Percentiles rank a stretch among this genome's conserved stretches.
Conservation (phyloP, 2,329 filamentous ascomycete genomes). For the Paecilomyces fulvus region DNA sequence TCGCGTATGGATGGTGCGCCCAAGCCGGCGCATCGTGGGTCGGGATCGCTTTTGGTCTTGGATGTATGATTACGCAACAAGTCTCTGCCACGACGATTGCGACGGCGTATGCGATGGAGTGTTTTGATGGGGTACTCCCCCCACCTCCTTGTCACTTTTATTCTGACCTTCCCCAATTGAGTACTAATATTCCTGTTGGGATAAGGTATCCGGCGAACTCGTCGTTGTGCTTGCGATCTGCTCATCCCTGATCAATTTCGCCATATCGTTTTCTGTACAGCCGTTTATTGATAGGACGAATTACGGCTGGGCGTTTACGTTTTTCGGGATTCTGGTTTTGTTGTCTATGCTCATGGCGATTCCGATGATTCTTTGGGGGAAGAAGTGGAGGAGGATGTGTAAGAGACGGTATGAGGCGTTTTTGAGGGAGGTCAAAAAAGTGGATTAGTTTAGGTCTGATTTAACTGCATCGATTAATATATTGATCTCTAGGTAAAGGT, state of each 20-base stretch:
- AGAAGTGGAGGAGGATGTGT: slow-evolving; percentile 20
- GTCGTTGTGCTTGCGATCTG: slow-evolving; percentile 31
- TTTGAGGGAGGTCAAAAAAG: not conserved
- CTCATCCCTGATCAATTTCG: slow-evolving; percentile 25
- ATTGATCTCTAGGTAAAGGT: no score
- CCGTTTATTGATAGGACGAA: slow-evolving; percentile 30
- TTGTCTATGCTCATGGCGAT: slow-evolving; percentile 11
- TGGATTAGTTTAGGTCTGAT: not conserved
- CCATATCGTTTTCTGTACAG: slow-evolving; percentile 32
- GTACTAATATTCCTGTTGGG: no score
- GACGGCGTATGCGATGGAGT: slow-evolving; percentile 37
- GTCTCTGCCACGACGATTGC: slow-evolving; percentile 15
- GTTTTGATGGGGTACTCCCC: slow-evolving; percentile 24
- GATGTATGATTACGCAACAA: slow-evolving; percentile 34
- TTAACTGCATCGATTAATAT: not conserved
- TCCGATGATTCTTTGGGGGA: slow-evolving; percentile 25
- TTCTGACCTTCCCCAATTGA: not conserved
- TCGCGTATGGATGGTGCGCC: slow-evolving; percentile 33
- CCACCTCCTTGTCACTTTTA: not conserved
- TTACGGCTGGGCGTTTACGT: slow-evolving; percentile 26
- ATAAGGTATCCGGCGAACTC: slow-evolving; percentile 30
- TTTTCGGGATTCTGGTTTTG: slow-evolving; percentile 25
- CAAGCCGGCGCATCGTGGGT: slow-evolving; percentile 26
- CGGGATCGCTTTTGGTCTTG: slow-evolving; percentile 26
- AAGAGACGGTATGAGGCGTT: not conserved